Evolutionary conservation across 176 grass and related monocot genomes (phyloP), one percentile per base, ranked within the genome.

Genomic region (Stipa capillata): DNA sequence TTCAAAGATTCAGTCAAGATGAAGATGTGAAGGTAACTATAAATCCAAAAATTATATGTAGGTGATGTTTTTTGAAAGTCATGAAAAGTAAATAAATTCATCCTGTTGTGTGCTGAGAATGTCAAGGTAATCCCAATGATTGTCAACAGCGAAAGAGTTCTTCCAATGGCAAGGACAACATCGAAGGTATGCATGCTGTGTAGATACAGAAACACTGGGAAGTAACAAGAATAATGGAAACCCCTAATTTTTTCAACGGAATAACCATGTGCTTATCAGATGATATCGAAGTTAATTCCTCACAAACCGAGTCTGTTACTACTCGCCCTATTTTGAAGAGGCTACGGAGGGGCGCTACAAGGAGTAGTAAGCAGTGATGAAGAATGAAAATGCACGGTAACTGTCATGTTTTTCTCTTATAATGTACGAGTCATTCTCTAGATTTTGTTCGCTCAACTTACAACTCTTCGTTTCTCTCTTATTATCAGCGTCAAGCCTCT

Each of bases 11-110:
- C 59, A 35, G 42, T 61, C 62, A 76, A 59, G 78, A 51, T 87
- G 85, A 82, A 76, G 63, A 69, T 44, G 63, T 5, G 15, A 82
- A 87, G 85, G 79, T 77, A 76, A 81, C 44, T 85, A 74, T 11
- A 55, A 62, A 58, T 24, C 72, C 54, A 37, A 72, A 65, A n/a
- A 23, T 27, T 70, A 33, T 49, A 44, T 52, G 37, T 12, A 84
- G 52, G 11, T 29, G 12, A 58, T 8, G 42, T 40, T 79, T 15
- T 37, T 41, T 7, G 69, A 57, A 42, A 51, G 10, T 52, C 14
- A 29, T 40, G 63, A 23, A 21, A 24, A 48, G n/a, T 60, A 77
- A 43, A 72, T 36, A 62, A 41, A 4, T 54, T 41, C 11, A 49
- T 60, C 44, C 6, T 68, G 36, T 53, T 71, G 3, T 76, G 39